Base-by-base conservation (phyloP, 2,329 filamentous ascomycete genomes). In the Fusarium torreyae region DNA sequence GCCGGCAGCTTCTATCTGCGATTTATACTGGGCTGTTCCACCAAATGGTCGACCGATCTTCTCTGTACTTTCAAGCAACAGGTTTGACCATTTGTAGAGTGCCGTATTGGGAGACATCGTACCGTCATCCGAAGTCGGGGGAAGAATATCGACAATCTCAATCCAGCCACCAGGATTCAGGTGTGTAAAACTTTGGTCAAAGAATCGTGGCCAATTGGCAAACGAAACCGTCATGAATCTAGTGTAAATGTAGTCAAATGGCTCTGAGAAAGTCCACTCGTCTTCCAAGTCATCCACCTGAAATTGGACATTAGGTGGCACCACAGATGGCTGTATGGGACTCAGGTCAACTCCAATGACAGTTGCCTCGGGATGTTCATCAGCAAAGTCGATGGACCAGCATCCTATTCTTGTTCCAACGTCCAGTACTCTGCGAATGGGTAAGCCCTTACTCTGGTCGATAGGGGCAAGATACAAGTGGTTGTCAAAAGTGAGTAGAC, bases 1-100 rank as follows among this genome's bases (percentile, higher is more conserved):
- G 0, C 87, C 87, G 1, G 82, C 84, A 9, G 83, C 81, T 10
- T 76, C 74, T 55, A 88, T 77, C 46, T 80, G 78, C 17, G 53
- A 18, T 39, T 71, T 74, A 5, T 60, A 63, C 6, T 59, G 49
- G 14, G 66, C 57, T 0, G 70, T 74, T 10, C 65, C 72, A n/a
- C 54, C 54, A 9, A 78, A 63, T 2, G 74, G 70, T 6, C 78
- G 73, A 1, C 76, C 76, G 6, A 77, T 53, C 15, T 73, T 75
- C 11, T 43, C 52, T 11, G 71, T 74, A 4, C 68, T 74, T 20
- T 79, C 68, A 1, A 56, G 60, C 11, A 78, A 68, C 1, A 77
- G 57, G 51, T 62, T 61, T 7, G 39, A 68, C 66, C 77, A 78
- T 28, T 55, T 39, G 1, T 49, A 48, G 5, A 76, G 57, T 6